Conservation (phyloP, 108 stramenopile species). For the Conticribra weissflogii region DNA sequence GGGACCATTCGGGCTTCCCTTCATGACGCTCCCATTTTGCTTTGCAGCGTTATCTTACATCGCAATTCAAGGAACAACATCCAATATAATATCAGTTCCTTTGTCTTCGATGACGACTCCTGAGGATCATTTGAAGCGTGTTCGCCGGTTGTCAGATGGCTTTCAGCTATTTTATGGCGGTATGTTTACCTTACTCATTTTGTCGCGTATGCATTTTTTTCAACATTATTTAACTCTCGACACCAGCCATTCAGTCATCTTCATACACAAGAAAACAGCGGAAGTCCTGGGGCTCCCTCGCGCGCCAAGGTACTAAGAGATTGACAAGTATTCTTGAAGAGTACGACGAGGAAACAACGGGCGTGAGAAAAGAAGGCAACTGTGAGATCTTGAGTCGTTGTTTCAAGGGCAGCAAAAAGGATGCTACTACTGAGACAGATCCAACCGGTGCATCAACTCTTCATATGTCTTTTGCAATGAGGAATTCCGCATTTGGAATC, state of each 20-base stretch:
- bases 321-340: conserved; percentile 4
- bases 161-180: conserved; percentile 32
- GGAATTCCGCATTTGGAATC: not conserved
- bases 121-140: not conserved
- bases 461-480: not conserved
- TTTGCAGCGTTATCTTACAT: no score
- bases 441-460: not conserved
- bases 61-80: no score
- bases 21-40: no score
- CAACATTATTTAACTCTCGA: no score
- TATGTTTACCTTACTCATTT: no score
- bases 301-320: not conserved
- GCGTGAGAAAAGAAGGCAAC: not conserved
- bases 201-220: no score
- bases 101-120: no score
- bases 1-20: conserved; percentile 41
- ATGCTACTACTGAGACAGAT: not conserved
- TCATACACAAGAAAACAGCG: not conserved
- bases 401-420: not conserved
- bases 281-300: not conserved
- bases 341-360: conserved; percentile 3
- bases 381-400: not conserved
- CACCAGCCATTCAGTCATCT: conserved; percentile 8
- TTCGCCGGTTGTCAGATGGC: conserved; percentile 17
- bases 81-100: no score